Percentiles rank a stretch among this genome's conserved stretches.
Evolutionary conservation across 2,329 filamentous ascomycete genomes (phyloP).

Genomic region (Paraconiothyrium brasiliense): DNA sequence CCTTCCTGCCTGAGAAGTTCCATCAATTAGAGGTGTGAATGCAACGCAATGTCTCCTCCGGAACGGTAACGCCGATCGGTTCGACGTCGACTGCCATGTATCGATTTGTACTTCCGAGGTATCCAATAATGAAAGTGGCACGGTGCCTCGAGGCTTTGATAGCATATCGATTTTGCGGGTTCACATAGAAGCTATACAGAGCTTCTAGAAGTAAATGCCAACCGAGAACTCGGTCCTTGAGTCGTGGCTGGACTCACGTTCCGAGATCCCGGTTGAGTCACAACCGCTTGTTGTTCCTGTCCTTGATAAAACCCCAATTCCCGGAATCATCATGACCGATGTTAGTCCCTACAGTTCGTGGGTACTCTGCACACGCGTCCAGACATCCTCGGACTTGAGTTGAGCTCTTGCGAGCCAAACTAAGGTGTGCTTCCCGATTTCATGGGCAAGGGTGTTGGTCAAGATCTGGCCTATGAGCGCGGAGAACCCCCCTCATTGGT

Average conservation of each 20-base stretch:
- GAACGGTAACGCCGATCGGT: background rate
- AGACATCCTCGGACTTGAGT: background rate
- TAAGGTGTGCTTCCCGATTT: background rate
- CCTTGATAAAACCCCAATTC: background rate
- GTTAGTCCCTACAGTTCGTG: background rate
- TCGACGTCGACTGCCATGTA: background rate
- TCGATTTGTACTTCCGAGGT: background rate
- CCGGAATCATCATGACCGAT: background rate
- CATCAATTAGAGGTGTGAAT: conserved; percentile 10
- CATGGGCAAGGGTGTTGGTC: background rate
- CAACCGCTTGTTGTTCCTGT: background rate
- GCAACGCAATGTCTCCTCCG: background rate
- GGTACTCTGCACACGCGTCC: background rate
- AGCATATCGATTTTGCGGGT: background rate
- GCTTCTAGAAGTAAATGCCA: background rate
- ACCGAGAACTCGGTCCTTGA: background rate
- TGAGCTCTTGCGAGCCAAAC: background rate
- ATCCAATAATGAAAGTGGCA: background rate
- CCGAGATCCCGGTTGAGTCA: conserved; percentile 3
- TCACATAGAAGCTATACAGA: background rate
- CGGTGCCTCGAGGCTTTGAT: background rate
- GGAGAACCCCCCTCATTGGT: background rate
- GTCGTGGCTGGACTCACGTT: background rate
- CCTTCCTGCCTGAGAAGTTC: background rate
- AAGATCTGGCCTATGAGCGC: background rate